A percentile compares a stretch with the other conserved stretches of the same genome.
Conservation (phyloP, 2,329 filamentous ascomycete species). For the Mariannaea sp. region DNA sequence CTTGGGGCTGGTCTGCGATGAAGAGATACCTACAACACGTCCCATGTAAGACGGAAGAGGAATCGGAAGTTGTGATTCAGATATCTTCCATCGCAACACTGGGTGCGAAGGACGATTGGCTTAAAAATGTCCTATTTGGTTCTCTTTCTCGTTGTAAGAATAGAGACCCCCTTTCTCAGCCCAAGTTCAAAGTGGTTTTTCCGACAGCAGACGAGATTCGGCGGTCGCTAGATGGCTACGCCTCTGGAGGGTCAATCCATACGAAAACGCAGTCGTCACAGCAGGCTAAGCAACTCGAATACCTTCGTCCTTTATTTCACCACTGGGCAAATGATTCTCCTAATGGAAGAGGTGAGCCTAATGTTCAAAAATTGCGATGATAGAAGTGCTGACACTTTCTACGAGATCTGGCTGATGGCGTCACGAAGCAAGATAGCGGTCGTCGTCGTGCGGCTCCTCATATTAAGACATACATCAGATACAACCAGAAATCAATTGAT, state of each 20-base stretch:
- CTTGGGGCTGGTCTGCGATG: slow-evolving; percentile 79
- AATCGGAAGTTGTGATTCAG: slow-evolving; percentile 62
- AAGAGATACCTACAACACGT: slow-evolving; percentile 62
- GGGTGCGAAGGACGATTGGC: slow-evolving; percentile 72
- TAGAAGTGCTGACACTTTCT: slow-evolving; percentile 5
- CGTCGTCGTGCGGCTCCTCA: slow-evolving; percentile 78
- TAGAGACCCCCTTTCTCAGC: slow-evolving; percentile 30
- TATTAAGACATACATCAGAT: slow-evolving; percentile 87
- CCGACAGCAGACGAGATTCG: slow-evolving; percentile 81
- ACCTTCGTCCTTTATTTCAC: slow-evolving; percentile 70
- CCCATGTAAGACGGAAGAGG: slow-evolving; percentile 46
- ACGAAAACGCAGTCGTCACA: slow-evolving; percentile 73
- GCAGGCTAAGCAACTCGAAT: slow-evolving; percentile 75
- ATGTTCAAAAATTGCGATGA: background rate
- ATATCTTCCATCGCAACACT: slow-evolving; percentile 84
- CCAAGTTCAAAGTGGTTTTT: slow-evolving; percentile 74
- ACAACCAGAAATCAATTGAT: slow-evolving; percentile 62
- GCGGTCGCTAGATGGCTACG: slow-evolving; percentile 76
- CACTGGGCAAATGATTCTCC: slow-evolving; percentile 73
- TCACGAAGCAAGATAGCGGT: slow-evolving; percentile 54
- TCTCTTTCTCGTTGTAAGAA: slow-evolving; percentile 47
- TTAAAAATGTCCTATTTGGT: slow-evolving; percentile 66
- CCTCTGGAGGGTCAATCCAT: slow-evolving; percentile 79
- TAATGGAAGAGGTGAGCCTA: slow-evolving; percentile 40
- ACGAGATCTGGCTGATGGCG: slow-evolving; percentile 36